These are phyloP conservation scores for Exidia glandulosa DNA, from an alignment of 768 basidiomycete genomes.

Conservation along the genomic window DNA sequence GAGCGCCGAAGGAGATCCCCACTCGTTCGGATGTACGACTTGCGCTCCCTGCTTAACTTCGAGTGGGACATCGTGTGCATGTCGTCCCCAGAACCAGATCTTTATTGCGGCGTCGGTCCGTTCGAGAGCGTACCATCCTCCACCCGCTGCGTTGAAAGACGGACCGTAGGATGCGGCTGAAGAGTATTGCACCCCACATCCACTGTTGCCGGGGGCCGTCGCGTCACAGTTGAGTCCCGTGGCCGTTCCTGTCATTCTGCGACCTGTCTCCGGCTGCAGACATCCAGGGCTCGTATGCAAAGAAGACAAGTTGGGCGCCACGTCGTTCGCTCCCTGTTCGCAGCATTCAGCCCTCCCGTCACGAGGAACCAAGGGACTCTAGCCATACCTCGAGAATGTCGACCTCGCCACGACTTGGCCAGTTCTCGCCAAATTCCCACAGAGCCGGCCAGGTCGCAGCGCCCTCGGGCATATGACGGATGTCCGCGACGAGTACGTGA, in stretches of 20 bases:
- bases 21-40: conserved; percentile 15
- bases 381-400: conserved; percentile 13
- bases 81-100: conserved; percentile 20
- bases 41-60: conserved; percentile 19
- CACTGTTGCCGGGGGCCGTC: conserved; percentile 46
- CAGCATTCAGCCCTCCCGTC: background rate
- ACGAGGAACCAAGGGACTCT: background rate
- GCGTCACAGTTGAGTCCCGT: conserved; percentile 35
- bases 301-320: conserved; percentile 33
- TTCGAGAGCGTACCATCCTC: conserved; percentile 13
- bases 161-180: conserved; percentile 14
- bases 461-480: conserved; percentile 6
- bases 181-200: conserved; percentile 38
- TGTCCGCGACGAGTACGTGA: conserved; percentile 32
- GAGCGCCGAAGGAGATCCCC: conserved; percentile 47
- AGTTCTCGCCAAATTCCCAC: conserved; percentile 1
- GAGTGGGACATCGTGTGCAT: conserved; percentile 16
- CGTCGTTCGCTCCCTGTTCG: background rate
- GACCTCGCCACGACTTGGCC: conserved; percentile 10
- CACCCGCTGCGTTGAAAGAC: conserved; percentile 6
- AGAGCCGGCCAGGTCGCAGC: conserved; percentile 3
- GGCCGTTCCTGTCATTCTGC: conserved; percentile 38
- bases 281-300: conserved; percentile 45
- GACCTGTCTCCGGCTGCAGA: conserved; percentile 26
- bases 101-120: conserved; percentile 8